Evolutionary conservation across 257 asterid genomes (phyloP), one percentile per base, ranked within the genome.

Genomic region (Nicotiana noctiflora): DNA sequence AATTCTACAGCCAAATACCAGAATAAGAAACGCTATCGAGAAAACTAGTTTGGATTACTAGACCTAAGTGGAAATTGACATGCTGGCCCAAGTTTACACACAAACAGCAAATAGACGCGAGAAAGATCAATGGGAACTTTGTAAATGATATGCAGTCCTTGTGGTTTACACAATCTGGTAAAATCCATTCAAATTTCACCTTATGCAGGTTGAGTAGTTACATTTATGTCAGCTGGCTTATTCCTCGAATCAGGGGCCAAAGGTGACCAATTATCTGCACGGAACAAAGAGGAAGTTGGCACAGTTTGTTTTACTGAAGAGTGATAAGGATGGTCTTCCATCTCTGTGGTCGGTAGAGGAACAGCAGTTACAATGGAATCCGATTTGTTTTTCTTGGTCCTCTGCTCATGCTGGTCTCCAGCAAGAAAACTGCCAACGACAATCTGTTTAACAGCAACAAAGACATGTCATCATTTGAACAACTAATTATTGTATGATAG

Each of bases 381-480:
- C 0, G 87, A 76, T 81, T 89, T 93, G 15, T 85, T 90, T 56
- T 93, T 92, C 91, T 93, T 95, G 8, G 89, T 82, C 80, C 86
- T 92, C 82, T 88, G 97, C 83, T 93, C 98, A 0, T 78, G 91
- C 75, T 93, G 95, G 81, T 88, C 89, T 8, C 92, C 97, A 2
- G 95, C 97, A 8, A 93, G 86, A 85, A 95, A 95, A 81, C 99
- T 95, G 81, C 99, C 99, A 0, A 95, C 87, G 10, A 95, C 97
- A 62, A 95, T 95, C 99, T 95, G 83, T 46, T 44, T 75, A 74
- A 81, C 49, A 37, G 2, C 46, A 25, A 19, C 61, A 55, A 67
- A 62, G 13, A 67, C 1, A 17, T n/a, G n/a, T 27, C n/a, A 21
- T 63, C 18, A 79, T 15, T 2, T 1, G 1, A 27, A n/a, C 76